Evolutionary conservation across 768 basidiomycete species (phyloP), one percentile per base, ranked within the genome.

Genomic region (Phanerochaete sordida): DNA sequence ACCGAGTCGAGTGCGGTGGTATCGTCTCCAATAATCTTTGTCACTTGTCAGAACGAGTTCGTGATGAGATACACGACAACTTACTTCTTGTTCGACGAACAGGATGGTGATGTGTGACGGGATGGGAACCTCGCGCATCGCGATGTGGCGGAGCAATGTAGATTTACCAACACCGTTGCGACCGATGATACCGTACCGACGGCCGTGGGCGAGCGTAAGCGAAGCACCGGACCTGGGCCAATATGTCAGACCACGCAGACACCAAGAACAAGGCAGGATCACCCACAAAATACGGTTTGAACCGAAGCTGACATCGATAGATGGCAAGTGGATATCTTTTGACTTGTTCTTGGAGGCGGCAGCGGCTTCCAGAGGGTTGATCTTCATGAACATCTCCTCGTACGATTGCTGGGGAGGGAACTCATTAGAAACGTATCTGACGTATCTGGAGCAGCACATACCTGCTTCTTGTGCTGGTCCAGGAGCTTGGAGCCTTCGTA

Each of bases 351-450:
- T 96, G 15, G 89, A 76, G 4, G 86, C 77, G 0, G 81, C 76
- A 21, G 84, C 83, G 0, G 90, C 86, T 73, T 95, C 93, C 60
- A 99, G 75, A 43, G 97, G 94, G 74, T 99, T 99, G 76, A 95
- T 90, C 90, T 97, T 93, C 91, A 99, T 92, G 77, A 95, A 99
- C 86, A 99, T 88, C 70, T 99, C 97, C 70, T 98, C 96, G 75
- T 98, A 98, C 21, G 88, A 85, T 90, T 98, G 94, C 88, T 98
- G 66, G 19, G 12, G 48, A 21, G 5, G 23, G 11, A 39, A 13
- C 54, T n/a, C 21, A 44, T 21, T 28, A 53, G 1, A 4, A 31
- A 48, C 28, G 35, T 9, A 16, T 47, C 30, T 5, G 26, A 33
- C 15, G 27, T 39, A 27, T 35, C 0, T 27, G 3, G n/a, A n/a